Base-by-base conservation (phyloP, 768 basidiomycete genomes). In the Mycena pura region DNA sequence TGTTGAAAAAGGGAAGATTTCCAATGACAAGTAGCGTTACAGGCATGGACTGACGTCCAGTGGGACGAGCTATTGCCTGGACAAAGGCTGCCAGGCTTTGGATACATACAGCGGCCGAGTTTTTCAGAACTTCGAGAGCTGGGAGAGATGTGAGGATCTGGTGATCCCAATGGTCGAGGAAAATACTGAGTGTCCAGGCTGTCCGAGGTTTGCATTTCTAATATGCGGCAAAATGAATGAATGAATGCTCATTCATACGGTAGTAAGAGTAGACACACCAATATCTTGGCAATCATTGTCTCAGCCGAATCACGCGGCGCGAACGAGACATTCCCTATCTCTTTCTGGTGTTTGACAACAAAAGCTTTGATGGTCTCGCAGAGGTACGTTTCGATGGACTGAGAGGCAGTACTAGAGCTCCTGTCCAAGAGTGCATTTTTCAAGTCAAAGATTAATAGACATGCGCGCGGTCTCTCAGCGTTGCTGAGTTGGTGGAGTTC, bases 91-190 rank as follows among this genome's bases (percentile, higher is more conserved):
- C 6, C 27, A 43, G 10, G 13, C n/a, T n/a, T n/a, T n/a, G n/a
- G n/a, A n/a, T n/a, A n/a, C n/a, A n/a, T n/a, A 54, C 28, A 21
- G 28, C 32, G n/a, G 5, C 13, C n/a, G 15, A 31, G 4, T 31
- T 3, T 19, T 7, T 19, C 2, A 5, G 5, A 7, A 2, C 22
- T 15, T 27, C 8, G 13, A 3, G 7, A 22, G 27, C 7, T 22
- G 25, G 1, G 3, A 49, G 11, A 1, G 57, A 31, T 17, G 5
- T 19, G 5, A 50, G 40, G 17, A 58, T 34, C 7, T 39, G 48
- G 3, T n/a, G 21, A 31, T 58, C 57, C 48, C 46, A 58, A 14
- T 58, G 57, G 19, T 58, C 21, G 2, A 50, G 11, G 31, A 58
- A 58, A 15, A 58, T n/a, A n/a, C n/a, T n/a, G n/a, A n/a, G n/a